These are phyloP conservation scores for Lepraria neglecta DNA, from an alignment of 495 filamentous ascomycete genomes.

Conservation along the genomic window DNA sequence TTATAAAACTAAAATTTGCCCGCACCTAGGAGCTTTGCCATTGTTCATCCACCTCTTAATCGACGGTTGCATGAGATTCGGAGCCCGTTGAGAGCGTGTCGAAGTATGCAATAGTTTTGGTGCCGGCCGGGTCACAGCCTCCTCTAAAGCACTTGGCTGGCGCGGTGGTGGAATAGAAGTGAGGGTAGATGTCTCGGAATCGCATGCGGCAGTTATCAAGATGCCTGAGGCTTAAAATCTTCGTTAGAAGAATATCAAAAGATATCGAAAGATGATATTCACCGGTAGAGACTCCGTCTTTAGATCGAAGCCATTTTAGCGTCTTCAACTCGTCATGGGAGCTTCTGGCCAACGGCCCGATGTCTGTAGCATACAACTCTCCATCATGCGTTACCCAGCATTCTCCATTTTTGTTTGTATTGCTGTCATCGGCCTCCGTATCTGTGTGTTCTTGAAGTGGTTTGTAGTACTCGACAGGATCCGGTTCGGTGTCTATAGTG, in stretches of 20 bases:
- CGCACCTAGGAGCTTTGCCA: not conserved
- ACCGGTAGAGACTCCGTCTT: not conserved
- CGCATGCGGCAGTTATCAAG: not conserved
- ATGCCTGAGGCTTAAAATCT: not conserved
- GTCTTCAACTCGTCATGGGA: slow-evolving; percentile 4
- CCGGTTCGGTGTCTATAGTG: too few species aligned
- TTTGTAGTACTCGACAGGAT: too few species aligned
- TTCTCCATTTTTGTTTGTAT: not conserved
- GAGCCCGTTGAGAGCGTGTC: not conserved
- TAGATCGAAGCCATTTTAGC: slow-evolving; percentile 2
- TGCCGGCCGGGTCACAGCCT: not conserved
- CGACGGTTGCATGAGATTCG: not conserved
- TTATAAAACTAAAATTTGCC: not conserved
- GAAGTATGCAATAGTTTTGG: not conserved
- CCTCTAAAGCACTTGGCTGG: not conserved
- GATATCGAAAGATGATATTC: slow-evolving; percentile 4
- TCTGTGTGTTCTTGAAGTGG: slow-evolving; percentile 3
- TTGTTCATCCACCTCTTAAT: not conserved
- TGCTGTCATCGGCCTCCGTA: not conserved
- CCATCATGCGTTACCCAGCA: not conserved
- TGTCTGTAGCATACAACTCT: not conserved
- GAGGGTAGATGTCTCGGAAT: not conserved
- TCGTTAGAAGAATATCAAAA: not conserved
- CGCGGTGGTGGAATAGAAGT: not conserved
- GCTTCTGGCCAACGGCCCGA: not conserved